These are phyloP conservation scores for Vitis cinerea DNA, from an alignment of 164 flowering plant genomes.

Conservation along the genomic window DNA sequence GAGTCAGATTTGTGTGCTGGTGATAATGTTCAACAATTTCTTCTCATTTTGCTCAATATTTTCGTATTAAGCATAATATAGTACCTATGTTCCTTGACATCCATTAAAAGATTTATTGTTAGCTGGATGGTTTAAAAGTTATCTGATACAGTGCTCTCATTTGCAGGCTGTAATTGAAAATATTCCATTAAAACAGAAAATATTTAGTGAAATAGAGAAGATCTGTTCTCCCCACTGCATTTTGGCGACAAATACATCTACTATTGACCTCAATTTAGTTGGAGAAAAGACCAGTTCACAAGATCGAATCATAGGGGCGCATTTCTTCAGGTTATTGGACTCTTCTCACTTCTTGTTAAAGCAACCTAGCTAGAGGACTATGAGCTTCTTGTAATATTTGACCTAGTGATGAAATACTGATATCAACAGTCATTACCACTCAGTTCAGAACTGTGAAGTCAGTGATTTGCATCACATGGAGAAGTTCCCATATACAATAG, in stretches of 20 bases:
- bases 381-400: neutral
- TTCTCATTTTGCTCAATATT: no score
- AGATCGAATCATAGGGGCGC: slow-evolving; percentile 91
- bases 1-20: no score
- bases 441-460: no score
- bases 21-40: no score
- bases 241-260: slow-evolving; percentile 92
- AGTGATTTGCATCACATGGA: no score
- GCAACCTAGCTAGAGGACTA: neutral
- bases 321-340: slow-evolving; percentile 81
- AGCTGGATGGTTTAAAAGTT: neutral
- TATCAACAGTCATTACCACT: no score
- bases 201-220: slow-evolving; percentile 86
- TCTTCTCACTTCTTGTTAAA: neutral
- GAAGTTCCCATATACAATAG: no score
- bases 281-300: slow-evolving; percentile 81
- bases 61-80: no score
- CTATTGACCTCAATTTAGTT: slow-evolving; percentile 81
- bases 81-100: no score
- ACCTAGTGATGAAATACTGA: no score
- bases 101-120: neutral
- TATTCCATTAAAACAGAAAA: slow-evolving; percentile 72
- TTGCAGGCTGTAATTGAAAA: slow-evolving; percentile 92
- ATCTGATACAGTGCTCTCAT: slow-evolving; percentile 3
- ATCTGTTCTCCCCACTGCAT: slow-evolving; percentile 86